These are phyloP conservation scores for Paracorniculantispora psalliotae DNA, from an alignment of 2,329 filamentous ascomycete genomes.

Conservation along the genomic window DNA sequence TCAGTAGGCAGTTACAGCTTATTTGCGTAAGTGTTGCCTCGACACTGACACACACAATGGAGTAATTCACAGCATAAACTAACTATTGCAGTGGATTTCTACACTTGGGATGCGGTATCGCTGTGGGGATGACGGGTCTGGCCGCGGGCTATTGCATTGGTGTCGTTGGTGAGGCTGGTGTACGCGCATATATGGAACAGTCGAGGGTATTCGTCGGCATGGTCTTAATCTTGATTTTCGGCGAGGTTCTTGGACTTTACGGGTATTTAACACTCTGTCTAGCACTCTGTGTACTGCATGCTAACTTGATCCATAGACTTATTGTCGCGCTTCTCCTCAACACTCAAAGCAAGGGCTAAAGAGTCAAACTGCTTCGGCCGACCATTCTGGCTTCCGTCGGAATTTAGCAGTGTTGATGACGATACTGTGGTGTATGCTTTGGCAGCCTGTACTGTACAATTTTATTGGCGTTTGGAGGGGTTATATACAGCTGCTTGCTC, in stretches of 20 bases:
- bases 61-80: slow-evolving; percentile 15
- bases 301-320: slow-evolving; percentile 48
- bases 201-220: slow-evolving; percentile 96
- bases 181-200: slow-evolving; percentile 93
- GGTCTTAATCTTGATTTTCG: slow-evolving; percentile 98
- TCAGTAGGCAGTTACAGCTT: slow-evolving; percentile 66
- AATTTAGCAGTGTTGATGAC: no score
- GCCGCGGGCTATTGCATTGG: slow-evolving; percentile 96
- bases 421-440: not conserved
- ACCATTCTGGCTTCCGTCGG: not conserved
- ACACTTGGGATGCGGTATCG: slow-evolving; percentile 86
- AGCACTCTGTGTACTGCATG: not conserved
- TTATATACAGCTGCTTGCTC: not conserved
- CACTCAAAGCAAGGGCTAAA: slow-evolving; percentile 68
- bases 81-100: slow-evolving; percentile 66
- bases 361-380: not conserved
- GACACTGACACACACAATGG: no score
- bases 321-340: slow-evolving; percentile 93
- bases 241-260: slow-evolving; percentile 93
- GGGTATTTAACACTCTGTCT: slow-evolving; percentile 64
- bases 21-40: slow-evolving; percentile 59
- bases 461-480: not conserved
- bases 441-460: slow-evolving; percentile 1
- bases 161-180: slow-evolving; percentile 88
- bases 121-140: slow-evolving; percentile 86